Conservation (phyloP, 352 stramenopile species). For the Phytophthora megakarya region DNA sequence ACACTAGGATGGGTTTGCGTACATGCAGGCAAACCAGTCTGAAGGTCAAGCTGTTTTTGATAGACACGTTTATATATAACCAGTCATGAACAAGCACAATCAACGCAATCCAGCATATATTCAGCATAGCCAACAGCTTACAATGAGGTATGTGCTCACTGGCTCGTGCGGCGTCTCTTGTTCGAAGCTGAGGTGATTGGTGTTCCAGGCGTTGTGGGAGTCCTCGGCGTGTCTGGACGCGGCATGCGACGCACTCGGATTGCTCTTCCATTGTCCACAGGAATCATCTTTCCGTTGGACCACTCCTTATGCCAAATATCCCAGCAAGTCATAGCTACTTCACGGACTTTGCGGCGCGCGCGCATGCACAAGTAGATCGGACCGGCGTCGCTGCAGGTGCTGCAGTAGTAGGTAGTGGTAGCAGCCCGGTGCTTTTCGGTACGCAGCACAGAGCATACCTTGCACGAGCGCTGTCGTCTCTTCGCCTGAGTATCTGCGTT, state of each 20-base stretch:
- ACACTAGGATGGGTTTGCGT: no score
- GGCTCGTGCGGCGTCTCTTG: conserved; percentile 5
- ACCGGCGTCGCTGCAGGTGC: not conserved
- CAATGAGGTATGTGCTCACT: not conserved
- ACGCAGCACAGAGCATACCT: not conserved
- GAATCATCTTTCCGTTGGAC: conserved; percentile 3
- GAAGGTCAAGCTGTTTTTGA: no score
- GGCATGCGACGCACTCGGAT: not conserved
- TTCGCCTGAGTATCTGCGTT: not conserved
- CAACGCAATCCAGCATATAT: not conserved
- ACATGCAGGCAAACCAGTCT: no score
- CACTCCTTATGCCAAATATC: not conserved
- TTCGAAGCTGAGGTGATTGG: not conserved
- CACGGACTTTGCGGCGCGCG: not conserved
- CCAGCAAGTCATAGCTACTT: not conserved
- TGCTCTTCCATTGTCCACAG: not conserved
- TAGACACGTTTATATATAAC: no score
- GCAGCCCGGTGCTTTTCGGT: not conserved
- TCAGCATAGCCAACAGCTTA: not conserved
- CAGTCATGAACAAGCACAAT: no score
- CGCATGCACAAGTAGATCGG: not conserved
- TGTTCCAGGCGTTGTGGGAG: not conserved
- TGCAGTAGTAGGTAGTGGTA: not conserved
- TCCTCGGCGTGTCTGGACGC: no score
- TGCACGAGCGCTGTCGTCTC: not conserved